A percentile compares a stretch with the other conserved stretches of the same genome.
Evolutionary conservation across 192 early-diverging fungal genomes (phyloP).

Genomic region (Entrophospora sp.): DNA sequence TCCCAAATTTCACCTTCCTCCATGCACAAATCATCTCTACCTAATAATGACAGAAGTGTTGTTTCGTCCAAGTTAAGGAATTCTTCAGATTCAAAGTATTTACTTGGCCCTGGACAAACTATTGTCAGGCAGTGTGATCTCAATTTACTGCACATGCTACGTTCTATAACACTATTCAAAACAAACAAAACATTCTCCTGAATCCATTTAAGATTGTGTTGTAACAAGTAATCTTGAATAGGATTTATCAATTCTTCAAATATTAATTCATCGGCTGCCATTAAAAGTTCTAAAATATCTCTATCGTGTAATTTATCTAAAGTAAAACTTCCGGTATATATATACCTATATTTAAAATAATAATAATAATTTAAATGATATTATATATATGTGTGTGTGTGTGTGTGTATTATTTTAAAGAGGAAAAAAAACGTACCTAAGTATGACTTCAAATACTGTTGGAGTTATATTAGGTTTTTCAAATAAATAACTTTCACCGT

Average conservation of each 20-base stretch:
- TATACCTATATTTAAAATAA: slow-evolving; percentile 4
- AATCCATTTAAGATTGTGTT: slow-evolving; percentile 9
- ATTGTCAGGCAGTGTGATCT: slow-evolving; percentile 15
- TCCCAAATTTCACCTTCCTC: slow-evolving; percentile 20
- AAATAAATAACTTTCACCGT: slow-evolving; percentile 3
- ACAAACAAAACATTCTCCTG: slow-evolving; percentile 15
- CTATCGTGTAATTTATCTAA: background rate
- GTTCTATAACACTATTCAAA: slow-evolving; percentile 5
- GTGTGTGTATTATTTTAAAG: background rate
- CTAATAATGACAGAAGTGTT: slow-evolving; percentile 5
- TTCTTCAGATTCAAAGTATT: slow-evolving; percentile 17
- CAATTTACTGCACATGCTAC: slow-evolving; percentile 4
- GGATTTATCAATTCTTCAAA: slow-evolving; percentile 7
- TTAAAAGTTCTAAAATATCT: slow-evolving; percentile 6
- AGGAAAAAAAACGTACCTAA: background rate
- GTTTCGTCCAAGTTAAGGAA: slow-evolving; percentile 14
- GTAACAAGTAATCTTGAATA: background rate
- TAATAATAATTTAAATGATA: background rate
- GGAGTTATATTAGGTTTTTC: slow-evolving; percentile 18
- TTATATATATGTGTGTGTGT: background rate
- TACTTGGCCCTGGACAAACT: slow-evolving; percentile 11
- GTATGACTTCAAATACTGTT: slow-evolving; percentile 3
- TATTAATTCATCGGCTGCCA: slow-evolving; percentile 17
- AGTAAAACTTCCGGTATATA: slow-evolving; percentile 6
- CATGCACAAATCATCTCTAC: slow-evolving; percentile 17